Evolutionary conservation across 2,329 filamentous ascomycete genomes (phyloP).

Genomic region (Curvularia hawaiiensis): DNA sequence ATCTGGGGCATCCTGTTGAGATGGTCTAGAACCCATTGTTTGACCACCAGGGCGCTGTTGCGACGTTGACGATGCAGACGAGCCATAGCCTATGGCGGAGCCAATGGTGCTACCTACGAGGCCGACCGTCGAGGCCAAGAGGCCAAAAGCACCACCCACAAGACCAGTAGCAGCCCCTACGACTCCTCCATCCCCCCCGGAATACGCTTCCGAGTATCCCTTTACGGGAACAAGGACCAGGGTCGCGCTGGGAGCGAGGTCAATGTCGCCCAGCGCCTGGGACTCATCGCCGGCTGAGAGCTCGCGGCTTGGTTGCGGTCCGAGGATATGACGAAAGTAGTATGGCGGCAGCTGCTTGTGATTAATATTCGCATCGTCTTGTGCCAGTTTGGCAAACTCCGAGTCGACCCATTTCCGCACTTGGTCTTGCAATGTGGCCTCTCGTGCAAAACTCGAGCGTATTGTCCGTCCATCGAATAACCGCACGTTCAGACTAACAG

Average conservation of each 20-base stretch:
- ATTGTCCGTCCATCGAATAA: conserved; percentile 85
- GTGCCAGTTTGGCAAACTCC: conserved; percentile 32
- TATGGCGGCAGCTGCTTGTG: conserved; percentile 62
- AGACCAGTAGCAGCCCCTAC: conserved; percentile 41
- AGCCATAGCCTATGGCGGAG: conserved; percentile 33
- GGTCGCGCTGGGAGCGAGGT: conserved; percentile 78
- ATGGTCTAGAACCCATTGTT: conserved; percentile 14
- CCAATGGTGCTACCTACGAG: conserved; percentile 42
- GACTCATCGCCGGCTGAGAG: conserved; percentile 78
- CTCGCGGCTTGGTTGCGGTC: conserved; percentile 74
- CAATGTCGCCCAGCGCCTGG: conserved; percentile 69
- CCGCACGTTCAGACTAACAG: conserved; percentile 69
- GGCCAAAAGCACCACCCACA: conserved; percentile 40
- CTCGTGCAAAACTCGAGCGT: conserved; percentile 70
- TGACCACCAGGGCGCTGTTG: conserved; percentile 13
- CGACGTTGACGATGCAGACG: neutral
- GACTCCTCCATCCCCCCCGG: conserved; percentile 37
- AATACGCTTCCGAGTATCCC: conserved; percentile 65
- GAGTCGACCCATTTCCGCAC: conserved; percentile 79
- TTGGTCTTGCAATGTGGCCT: conserved; percentile 65
- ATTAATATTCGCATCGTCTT: conserved; percentile 29
- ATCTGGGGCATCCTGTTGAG: conserved; percentile 4
- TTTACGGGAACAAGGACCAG: conserved; percentile 78
- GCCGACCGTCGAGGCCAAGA: conserved; percentile 43
- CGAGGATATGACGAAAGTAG: conserved; percentile 81